A percentile compares a stretch with the other conserved stretches of the same genome.
phyloP scores from a whole-genome alignment of 2,329 filamentous ascomycete species.

The Thelonectria olida region DNA sequence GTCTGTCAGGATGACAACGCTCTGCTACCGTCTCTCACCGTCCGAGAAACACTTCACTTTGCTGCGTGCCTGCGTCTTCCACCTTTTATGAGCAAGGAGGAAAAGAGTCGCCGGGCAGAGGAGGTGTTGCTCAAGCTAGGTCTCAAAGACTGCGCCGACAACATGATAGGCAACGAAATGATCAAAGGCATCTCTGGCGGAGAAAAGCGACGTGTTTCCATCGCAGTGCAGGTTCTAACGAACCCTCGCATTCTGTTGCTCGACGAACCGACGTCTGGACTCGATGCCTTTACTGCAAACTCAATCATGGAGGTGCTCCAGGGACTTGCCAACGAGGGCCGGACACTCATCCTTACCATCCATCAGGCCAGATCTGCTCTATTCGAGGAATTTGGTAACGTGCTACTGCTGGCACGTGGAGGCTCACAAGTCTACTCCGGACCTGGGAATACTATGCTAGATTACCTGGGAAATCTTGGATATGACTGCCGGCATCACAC shows the following conservation, averaged over 20 bases:
- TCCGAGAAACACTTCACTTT: slow-evolving; percentile 77
- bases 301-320: slow-evolving; percentile 80
- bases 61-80: slow-evolving; percentile 77
- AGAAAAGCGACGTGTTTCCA: slow-evolving; percentile 80
- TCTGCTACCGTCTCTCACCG: slow-evolving; percentile 76
- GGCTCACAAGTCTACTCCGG: slow-evolving; percentile 76
- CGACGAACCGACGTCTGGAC: slow-evolving; percentile 79
- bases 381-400: slow-evolving; percentile 75
- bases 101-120: slow-evolving; percentile 75
- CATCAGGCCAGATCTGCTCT: slow-evolving; percentile 80
- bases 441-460: slow-evolving; percentile 68
- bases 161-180: slow-evolving; percentile 75
- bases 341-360: slow-evolving; percentile 80
- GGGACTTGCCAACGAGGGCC: slow-evolving; percentile 75
- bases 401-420: slow-evolving; percentile 75
- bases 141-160: slow-evolving; percentile 80
- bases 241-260: slow-evolving; percentile 77
- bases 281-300: slow-evolving; percentile 81
- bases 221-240: slow-evolving; percentile 80
- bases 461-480: slow-evolving; percentile 68
- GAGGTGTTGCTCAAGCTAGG: slow-evolving; percentile 79
- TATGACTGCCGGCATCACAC: slow-evolving; percentile 73
- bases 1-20: slow-evolving; percentile 84
- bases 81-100: slow-evolving; percentile 72
- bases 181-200: slow-evolving; percentile 83